Percentiles rank a stretch among this genome's conserved stretches.
Conservation (phyloP, 2,329 filamentous ascomycete genomes). For the Cryoendolithus antarcticus region DNA sequence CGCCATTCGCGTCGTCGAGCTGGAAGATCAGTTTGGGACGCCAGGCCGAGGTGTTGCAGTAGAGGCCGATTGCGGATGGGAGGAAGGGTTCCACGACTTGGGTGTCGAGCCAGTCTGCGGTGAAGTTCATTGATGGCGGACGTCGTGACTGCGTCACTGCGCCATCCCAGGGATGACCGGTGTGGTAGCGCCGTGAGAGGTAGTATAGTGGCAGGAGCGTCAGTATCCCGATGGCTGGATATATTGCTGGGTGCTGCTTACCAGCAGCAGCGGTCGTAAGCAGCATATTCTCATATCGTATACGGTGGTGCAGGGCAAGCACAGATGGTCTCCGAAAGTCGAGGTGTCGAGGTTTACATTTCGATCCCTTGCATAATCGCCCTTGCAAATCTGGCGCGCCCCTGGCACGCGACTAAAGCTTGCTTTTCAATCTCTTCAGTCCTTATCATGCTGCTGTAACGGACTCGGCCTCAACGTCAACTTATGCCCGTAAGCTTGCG, state of each 20-base stretch:
- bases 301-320: too few species aligned
- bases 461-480: too few species aligned
- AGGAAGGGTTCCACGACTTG: constrained; percentile 14
- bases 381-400: too few species aligned
- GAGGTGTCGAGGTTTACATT: too few species aligned
- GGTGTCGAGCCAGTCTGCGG: constrained; percentile 15
- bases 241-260: constrained; percentile 6
- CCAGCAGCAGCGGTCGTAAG: constrained; percentile 8
- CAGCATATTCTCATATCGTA: constrained; percentile 3
- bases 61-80: constrained; percentile 11
- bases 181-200: constrained; percentile 9
- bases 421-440: too few species aligned
- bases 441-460: too few species aligned
- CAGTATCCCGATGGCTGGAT: constrained; percentile 3
- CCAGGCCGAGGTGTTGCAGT: constrained; percentile 30
- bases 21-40: constrained; percentile 30
- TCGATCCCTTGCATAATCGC: too few species aligned
- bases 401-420: too few species aligned
- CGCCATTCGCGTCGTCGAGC: constrained; percentile 32
- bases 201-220: constrained; percentile 13
- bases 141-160: not conserved
- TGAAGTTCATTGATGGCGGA: constrained; percentile 9
- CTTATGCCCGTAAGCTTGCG: too few species aligned
- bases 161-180: constrained; percentile 6
- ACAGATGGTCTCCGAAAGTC: too few species aligned